Evolutionary conservation across 75 land plant genomes (phyloP).

Genomic region (Sequoiadendron giganteum): DNA sequence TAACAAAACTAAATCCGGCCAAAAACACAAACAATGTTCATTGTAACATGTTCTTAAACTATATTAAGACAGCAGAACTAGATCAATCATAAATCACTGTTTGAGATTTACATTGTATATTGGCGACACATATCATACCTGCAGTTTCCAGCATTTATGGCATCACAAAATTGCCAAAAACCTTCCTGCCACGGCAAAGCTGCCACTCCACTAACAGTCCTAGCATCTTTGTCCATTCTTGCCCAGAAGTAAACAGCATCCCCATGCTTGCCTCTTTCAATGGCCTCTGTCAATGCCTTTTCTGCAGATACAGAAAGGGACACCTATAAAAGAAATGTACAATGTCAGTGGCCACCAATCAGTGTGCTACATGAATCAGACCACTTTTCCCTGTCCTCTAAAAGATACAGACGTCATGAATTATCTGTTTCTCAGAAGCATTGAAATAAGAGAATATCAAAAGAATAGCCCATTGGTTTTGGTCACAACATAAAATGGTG

Average conservation of each 20-base stretch:
- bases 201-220: conserved; percentile 14
- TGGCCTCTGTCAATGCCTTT: conserved; percentile 41
- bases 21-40: neutral
- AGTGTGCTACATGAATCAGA: neutral
- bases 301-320: conserved; percentile 70
- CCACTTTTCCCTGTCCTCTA: neutral
- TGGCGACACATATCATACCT: conserved; percentile 44
- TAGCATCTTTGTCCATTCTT: conserved; percentile 34
- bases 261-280: conserved; percentile 55
- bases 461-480: neutral
- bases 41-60: neutral
- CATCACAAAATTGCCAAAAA: conserved; percentile 92
- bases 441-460: neutral
- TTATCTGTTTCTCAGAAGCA: neutral
- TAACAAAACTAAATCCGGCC: neutral
- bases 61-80: neutral
- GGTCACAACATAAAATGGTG: neutral
- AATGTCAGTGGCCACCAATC: neutral
- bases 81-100: neutral
- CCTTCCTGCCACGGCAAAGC: conserved; percentile 28
- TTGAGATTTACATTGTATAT: neutral
- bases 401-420: neutral
- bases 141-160: conserved; percentile 94
- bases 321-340: conserved; percentile 40
- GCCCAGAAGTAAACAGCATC: conserved; percentile 93